Conservation (phyloP, 2,329 filamentous ascomycete species). For the Pseudogymnoascus sp. region DNA sequence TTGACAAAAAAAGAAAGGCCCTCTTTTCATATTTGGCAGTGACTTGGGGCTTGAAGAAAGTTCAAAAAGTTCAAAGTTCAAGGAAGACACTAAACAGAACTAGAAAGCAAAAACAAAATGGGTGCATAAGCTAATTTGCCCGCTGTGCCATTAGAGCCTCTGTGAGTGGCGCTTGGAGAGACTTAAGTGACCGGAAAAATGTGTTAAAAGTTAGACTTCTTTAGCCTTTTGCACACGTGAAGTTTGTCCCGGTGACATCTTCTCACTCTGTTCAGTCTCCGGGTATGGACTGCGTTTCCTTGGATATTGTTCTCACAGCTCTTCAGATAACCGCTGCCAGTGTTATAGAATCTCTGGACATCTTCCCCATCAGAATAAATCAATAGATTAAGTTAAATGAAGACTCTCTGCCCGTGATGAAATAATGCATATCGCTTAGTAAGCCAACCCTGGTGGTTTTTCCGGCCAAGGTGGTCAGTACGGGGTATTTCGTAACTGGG, state of each 20-base stretch:
- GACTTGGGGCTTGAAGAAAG: not conserved
- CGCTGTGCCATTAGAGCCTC: not conserved
- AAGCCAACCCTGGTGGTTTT: conserved; percentile 1
- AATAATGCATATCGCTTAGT: not conserved
- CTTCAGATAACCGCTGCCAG: not conserved
- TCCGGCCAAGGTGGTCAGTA: conserved; percentile 5
- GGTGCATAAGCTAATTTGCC: not conserved
- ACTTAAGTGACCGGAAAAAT: not conserved
- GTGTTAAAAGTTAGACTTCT: conserved; percentile 5
- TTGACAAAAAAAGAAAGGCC: not conserved
- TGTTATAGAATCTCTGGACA: not conserved
- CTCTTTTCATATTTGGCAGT: not conserved
- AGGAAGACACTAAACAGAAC: not conserved
- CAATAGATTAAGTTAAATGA: conserved; percentile 2
- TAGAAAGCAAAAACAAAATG: conserved; percentile 1
- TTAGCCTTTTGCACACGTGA: conserved; percentile 4
- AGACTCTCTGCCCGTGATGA: conserved; percentile 1
- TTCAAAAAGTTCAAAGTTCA: not conserved
- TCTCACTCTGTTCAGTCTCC: not conserved
- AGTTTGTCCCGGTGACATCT: not conserved
- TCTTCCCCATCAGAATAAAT: not conserved
- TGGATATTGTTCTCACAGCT: not conserved
- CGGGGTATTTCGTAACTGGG: not conserved
- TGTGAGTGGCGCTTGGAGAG: not conserved
- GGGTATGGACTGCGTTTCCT: not conserved